Conservation (phyloP, 805 yeast species). For the Candida alai region DNA sequence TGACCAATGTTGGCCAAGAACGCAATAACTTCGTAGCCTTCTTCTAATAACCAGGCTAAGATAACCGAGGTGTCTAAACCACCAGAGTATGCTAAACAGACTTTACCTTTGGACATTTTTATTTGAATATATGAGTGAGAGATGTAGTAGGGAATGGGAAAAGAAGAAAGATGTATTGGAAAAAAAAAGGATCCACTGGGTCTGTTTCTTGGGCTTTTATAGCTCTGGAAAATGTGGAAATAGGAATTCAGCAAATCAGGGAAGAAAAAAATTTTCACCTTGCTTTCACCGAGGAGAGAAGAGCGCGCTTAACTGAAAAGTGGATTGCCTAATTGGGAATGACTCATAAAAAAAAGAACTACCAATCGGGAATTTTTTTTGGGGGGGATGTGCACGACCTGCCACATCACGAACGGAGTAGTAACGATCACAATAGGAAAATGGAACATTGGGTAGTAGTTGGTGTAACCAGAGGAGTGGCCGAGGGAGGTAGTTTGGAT, state of each 20-base stretch:
- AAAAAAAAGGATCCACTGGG: too few relatives aligned
- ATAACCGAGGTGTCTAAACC: slow-evolving; percentile 98
- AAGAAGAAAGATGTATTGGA: slow-evolving; percentile 1
- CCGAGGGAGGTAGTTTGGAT: too few relatives aligned
- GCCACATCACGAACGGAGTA: too few relatives aligned
- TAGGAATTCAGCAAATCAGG: not conserved
- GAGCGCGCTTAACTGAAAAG: slow-evolving; percentile 10
- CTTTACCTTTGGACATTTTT: slow-evolving; percentile 95
- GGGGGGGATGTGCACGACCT: not conserved
- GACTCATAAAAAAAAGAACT: slow-evolving; percentile 5
- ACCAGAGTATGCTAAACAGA: slow-evolving; percentile 98
- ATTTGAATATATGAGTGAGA: not conserved
- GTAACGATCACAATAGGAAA: too few relatives aligned
- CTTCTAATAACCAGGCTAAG: slow-evolving; percentile 95
- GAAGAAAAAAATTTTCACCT: slow-evolving; percentile 1
- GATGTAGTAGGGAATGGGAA: slow-evolving; percentile 3
- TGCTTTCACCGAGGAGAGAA: slow-evolving; percentile 2
- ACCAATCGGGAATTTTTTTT: too few relatives aligned
- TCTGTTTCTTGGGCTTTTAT: slow-evolving; percentile 3
- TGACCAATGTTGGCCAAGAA: slow-evolving; percentile 99
- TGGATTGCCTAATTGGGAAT: slow-evolving; percentile 11
- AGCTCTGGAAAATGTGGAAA: slow-evolving; percentile 3
- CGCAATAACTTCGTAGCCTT: slow-evolving; percentile 97
- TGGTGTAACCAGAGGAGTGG: too few relatives aligned
- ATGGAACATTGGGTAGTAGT: too few relatives aligned